Base-by-base conservation (phyloP, 139 green algal genomes). In the Chlamydomonas sphaeroides region DNA sequence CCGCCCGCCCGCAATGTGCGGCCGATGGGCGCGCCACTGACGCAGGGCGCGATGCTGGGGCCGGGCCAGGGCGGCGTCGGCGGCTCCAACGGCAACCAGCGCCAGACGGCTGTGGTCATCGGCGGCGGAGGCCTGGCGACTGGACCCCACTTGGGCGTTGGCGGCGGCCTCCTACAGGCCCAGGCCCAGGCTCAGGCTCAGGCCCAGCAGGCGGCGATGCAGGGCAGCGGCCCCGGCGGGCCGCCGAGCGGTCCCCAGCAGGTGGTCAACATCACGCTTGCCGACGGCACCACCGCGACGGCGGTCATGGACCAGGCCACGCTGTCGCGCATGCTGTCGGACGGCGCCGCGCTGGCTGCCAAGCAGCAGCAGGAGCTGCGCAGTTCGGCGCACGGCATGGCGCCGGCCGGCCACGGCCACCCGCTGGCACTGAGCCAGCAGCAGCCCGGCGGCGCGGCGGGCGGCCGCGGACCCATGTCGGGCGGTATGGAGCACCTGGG, bases 211-310 rank as follows among this genome's bases (percentile, higher is more conserved):
- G 61, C 63, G 61, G 4, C 28, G 56, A 35, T 57, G 25, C 53
- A 53, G 30, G 15, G 8, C 28, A 32, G 48, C 69, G 42, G 45
- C 70, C 32, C 18, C 49, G 7, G n/a, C 51, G 35, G 56, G n/a
- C n/a, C n/a, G n/a, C n/a, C n/a, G n/a, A n/a, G n/a, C n/a, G n/a
- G n/a, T 14, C 15, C 4, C 7, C 66, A 56, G 66, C 66, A 72
- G 39, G 76, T 83, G 8, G 76, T 83, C 42, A 83, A 73, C 61
- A 83, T 84, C 36, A 84, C 65, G 30, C 49, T 84, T 26, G 45
- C 48, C 17, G 77, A 84, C n/a, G 77, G 77, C 45, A 84, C 77
- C 36, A 76, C 77, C 5, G 49, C 77, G 0, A 84, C 65, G 3
- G 67, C 77, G 4, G 28, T 84, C 17, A 59, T 84, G 63, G 77